These are phyloP conservation scores for Crotalaria pallida DNA, from an alignment of 306 rosid genomes.

Conservation along the genomic window DNA sequence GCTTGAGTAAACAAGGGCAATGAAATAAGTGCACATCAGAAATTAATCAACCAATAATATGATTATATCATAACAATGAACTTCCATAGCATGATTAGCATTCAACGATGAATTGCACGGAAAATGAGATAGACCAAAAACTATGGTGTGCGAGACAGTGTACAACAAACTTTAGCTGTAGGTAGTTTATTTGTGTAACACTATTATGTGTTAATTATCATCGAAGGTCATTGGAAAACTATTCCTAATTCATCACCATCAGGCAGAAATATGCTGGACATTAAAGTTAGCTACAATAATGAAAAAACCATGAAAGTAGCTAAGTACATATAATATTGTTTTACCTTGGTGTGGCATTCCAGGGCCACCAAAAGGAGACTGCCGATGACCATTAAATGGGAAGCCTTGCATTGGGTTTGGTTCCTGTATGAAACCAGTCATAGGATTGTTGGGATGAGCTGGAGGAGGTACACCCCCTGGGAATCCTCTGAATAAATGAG, in stretches of 20 bases:
- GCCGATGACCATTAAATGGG: slow-evolving; percentile 59
- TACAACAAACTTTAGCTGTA: slow-evolving; percentile 5
- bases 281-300: background rate
- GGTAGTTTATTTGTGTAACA: background rate
- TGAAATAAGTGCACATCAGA: background rate
- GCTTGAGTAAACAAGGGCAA: background rate
- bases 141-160: background rate
- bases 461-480: slow-evolving; percentile 58
- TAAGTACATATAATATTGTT: background rate
- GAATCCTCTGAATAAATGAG: slow-evolving; percentile 64
- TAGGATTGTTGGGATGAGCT: slow-evolving; percentile 48
- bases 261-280: background rate
- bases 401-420: slow-evolving; percentile 57
- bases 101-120: background rate
- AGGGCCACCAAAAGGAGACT: slow-evolving; percentile 53
- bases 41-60: background rate
- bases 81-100: background rate
- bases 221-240: background rate
- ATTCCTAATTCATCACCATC: background rate
- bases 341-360: slow-evolving; percentile 72
- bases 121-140: background rate
- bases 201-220: background rate
- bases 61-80: background rate
- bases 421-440: slow-evolving; percentile 58
- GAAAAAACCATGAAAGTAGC: background rate